Conservation (phyloP, 768 basidiomycete species). For the Agaricus bisporus region DNA sequence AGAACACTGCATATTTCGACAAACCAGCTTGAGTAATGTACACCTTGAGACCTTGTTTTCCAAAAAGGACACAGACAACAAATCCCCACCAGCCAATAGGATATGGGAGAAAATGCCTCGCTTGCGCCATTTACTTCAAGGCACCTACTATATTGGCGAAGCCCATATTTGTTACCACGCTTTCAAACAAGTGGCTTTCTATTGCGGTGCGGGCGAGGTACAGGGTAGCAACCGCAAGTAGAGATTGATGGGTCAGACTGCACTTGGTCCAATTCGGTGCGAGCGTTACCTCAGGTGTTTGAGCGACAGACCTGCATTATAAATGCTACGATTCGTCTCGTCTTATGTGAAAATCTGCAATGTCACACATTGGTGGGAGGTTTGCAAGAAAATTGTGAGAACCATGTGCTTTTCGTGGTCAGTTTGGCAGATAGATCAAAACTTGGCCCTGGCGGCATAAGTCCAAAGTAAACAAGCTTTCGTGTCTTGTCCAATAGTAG, state of each 20-base stretch:
- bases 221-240: too few relatives aligned
- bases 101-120: too few relatives aligned
- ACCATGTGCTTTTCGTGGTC: background rate
- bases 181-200: too few relatives aligned
- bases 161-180: too few relatives aligned
- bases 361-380: constrained; percentile 8
- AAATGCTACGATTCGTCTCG: background rate
- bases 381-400: constrained; percentile 1
- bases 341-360: constrained; percentile 3
- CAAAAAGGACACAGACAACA: too few relatives aligned
- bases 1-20: too few relatives aligned
- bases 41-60: too few relatives aligned
- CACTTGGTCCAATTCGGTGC: background rate
- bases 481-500: constrained; percentile 1
- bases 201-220: too few relatives aligned
- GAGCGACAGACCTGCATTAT: constrained; percentile 3
- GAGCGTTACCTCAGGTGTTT: background rate
- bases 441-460: background rate
- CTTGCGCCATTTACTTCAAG: too few relatives aligned
- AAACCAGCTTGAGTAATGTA: too few relatives aligned
- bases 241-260: background rate
- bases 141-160: too few relatives aligned
- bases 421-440: background rate
- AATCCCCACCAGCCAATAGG: too few relatives aligned
- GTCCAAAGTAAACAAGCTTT: background rate